Percentiles rank a stretch among this genome's conserved stretches.
These are phyloP conservation scores for Eleusine coracana DNA, from an alignment of 176 grass and related monocot genomes.

Conservation along the genomic window DNA sequence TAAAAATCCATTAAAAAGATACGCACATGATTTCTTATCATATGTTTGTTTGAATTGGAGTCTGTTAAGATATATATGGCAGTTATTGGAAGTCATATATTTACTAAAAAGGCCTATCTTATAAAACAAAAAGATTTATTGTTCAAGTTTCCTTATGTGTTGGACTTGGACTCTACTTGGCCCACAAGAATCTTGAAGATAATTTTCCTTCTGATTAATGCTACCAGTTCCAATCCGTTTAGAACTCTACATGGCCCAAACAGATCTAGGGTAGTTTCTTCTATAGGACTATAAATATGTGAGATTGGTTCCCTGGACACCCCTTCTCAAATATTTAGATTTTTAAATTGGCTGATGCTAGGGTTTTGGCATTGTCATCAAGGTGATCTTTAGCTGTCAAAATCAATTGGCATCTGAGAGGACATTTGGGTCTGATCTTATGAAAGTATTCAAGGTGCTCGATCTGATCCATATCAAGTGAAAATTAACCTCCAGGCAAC, in stretches of 20 bases:
- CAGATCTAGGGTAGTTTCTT: background rate
- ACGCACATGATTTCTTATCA: background rate
- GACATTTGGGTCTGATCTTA: background rate
- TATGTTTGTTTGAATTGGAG: too few species aligned
- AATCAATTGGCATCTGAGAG: background rate
- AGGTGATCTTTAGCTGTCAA: background rate
- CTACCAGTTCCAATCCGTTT: background rate
- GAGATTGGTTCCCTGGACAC: background rate
- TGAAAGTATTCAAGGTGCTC: background rate
- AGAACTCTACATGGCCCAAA: conserved; percentile 29
- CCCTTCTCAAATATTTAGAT: background rate
- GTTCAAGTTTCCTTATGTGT: background rate
- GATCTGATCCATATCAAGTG: conserved; percentile 23
- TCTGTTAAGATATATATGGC: background rate
- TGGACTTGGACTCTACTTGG: conserved; percentile 24
- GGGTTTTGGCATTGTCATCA: conserved; percentile 24
- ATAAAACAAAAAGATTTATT: background rate
- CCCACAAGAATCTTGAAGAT: conserved; percentile 11
- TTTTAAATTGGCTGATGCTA: background rate
- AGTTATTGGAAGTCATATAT: background rate
- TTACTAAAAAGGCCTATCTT: too few species aligned
- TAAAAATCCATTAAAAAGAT: background rate
- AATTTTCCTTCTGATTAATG: background rate
- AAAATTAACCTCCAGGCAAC: background rate
- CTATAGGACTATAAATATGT: conserved; percentile 40